Conservation (phyloP, 2,329 filamentous ascomycete genomes). For the Zopfia rhizophila region DNA sequence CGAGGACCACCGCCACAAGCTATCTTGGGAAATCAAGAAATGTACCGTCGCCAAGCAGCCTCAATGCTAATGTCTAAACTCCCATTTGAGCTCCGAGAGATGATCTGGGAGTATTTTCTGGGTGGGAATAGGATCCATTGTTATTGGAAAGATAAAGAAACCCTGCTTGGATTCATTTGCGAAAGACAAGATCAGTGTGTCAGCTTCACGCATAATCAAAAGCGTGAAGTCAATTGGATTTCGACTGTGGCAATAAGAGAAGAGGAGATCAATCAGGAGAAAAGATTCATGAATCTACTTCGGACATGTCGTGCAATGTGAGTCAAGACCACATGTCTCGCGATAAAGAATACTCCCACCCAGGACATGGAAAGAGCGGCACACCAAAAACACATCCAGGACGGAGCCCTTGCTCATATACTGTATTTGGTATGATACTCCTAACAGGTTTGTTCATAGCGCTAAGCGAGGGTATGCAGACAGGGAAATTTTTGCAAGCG, state of each 20-base stretch:
- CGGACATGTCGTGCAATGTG: conserved; percentile 12
- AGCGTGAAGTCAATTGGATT: conserved; percentile 1
- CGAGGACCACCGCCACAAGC: too few relatives aligned
- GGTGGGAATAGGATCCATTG: conserved; percentile 12
- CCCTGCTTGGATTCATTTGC: conserved; percentile 11
- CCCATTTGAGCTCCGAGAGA: conserved; percentile 13
- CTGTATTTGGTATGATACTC: too few relatives aligned
- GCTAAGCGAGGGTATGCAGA: too few relatives aligned
- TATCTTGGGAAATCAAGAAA: too few relatives aligned
- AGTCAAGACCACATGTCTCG: too few relatives aligned
- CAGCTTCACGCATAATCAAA: conserved; percentile 2
- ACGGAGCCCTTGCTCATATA: too few relatives aligned
- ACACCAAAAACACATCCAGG: too few relatives aligned
- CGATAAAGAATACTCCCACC: too few relatives aligned
- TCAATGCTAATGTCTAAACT: conserved; percentile 9
- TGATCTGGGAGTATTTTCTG: conserved; percentile 11
- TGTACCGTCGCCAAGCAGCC: conserved; percentile 10
- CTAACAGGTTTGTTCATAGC: too few relatives aligned
- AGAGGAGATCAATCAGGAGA: conserved; percentile 4
- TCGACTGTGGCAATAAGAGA: conserved; percentile 2
- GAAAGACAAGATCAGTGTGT: not conserved
- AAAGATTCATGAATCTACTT: conserved; percentile 15
- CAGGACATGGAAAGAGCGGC: too few relatives aligned
- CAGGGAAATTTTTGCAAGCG: too few relatives aligned
- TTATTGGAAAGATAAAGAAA: conserved; percentile 7